These are phyloP conservation scores for Arabidopsis lyrata DNA, from an alignment of 441 rosid species.

Conservation along the genomic window DNA sequence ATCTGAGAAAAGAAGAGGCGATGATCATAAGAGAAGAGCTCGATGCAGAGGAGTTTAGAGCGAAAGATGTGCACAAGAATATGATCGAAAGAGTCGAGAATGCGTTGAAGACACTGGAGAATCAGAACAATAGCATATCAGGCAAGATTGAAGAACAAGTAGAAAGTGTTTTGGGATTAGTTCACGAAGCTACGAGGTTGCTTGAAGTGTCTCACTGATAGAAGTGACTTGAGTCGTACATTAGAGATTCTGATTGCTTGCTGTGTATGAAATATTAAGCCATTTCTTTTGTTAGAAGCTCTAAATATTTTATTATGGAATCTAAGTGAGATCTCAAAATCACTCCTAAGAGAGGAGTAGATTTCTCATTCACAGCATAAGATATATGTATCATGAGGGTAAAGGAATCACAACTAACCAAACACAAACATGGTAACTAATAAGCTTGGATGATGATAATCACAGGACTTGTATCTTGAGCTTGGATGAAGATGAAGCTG, in stretches of 20 bases:
- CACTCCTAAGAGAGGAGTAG: no score
- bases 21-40: constrained; percentile 58
- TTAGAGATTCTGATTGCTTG: background rate
- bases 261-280: no score
- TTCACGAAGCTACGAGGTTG: constrained; percentile 54
- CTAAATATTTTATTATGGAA: constrained; percentile 39
- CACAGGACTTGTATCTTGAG: no score
- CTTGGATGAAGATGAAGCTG: no score
- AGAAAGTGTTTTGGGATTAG: constrained; percentile 38
- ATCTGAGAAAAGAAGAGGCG: constrained; percentile 63
- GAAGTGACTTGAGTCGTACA: background rate
- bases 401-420: no score
- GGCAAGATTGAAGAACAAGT: constrained; percentile 56
- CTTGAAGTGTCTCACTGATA: constrained; percentile 31
- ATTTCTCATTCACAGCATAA: no score
- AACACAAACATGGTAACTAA: no score
- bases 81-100: constrained; percentile 47
- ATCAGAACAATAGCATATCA: constrained; percentile 29
- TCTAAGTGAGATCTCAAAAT: no score
- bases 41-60: constrained; percentile 35
- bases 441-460: no score
- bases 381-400: no score
- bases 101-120: constrained; percentile 46
- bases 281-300: no score
- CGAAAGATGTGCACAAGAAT: constrained; percentile 46